Conservation (phyloP, 2,329 filamentous ascomycete species). For the Hypoxylon sp. region DNA sequence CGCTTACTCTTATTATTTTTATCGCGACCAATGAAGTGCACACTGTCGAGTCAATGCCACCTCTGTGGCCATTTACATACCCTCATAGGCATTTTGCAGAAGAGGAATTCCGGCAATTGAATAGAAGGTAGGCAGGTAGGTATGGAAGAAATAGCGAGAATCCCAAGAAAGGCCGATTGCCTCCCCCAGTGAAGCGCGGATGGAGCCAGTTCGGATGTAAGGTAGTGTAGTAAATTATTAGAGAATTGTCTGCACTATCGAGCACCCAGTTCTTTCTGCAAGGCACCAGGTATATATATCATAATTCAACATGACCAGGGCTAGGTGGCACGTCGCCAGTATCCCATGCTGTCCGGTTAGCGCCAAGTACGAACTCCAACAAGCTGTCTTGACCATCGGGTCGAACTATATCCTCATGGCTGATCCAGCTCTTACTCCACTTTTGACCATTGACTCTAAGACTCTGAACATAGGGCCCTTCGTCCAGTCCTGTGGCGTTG, state of each 20-base stretch:
- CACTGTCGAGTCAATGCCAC: background rate
- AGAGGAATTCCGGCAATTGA: slow-evolving; percentile 8
- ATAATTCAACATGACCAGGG: slow-evolving; percentile 45
- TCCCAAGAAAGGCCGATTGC: slow-evolving; percentile 3
- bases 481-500: slow-evolving; percentile 60
- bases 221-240: background rate
- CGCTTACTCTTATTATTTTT: slow-evolving; percentile 5
- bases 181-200: slow-evolving; percentile 8
- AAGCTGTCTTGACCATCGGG: slow-evolving; percentile 58
- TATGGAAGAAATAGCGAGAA: background rate
- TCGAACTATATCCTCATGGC: slow-evolving; percentile 64
- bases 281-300: background rate
- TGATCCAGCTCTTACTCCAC: slow-evolving; percentile 70
- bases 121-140: too few relatives aligned
- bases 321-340: slow-evolving; percentile 66
- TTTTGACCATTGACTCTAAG: slow-evolving; percentile 66
- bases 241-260: background rate
- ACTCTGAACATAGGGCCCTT: slow-evolving; percentile 67
- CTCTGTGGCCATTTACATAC: background rate
- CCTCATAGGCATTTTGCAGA: slow-evolving; percentile 6
- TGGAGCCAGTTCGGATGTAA: background rate
- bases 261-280: background rate
- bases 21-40: background rate
- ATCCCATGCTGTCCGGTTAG: slow-evolving; percentile 62
- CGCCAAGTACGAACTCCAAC: slow-evolving; percentile 64